These are phyloP conservation scores for Eutypella sp. DNA, from an alignment of 2,329 filamentous ascomycete species.

Conservation along the genomic window DNA sequence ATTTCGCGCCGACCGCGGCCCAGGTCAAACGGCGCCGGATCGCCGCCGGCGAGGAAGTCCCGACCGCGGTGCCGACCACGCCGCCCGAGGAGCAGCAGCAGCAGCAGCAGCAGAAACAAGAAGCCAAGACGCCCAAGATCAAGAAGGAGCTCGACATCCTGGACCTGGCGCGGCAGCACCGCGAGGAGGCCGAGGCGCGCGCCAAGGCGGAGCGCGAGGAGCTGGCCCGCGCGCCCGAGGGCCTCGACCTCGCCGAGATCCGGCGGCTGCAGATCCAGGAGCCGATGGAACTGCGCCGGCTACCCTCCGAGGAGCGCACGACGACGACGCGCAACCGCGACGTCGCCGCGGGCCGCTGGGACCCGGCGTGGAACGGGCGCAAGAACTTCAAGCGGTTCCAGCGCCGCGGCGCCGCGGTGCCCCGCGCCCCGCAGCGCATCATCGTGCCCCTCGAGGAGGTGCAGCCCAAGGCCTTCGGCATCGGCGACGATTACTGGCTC, in stretches of 20 bases:
- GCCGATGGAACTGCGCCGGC: conserved; percentile 59
- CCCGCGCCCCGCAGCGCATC: conserved; percentile 37
- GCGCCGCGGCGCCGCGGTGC: conserved; percentile 47
- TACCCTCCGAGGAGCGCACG: no score
- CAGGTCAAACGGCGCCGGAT: conserved; percentile 74
- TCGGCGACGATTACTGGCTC: conserved; percentile 74
- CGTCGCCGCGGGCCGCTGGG: conserved; percentile 61
- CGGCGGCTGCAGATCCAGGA: conserved; percentile 72
- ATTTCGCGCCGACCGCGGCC: conserved; percentile 70
- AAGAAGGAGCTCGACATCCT: conserved; percentile 65
- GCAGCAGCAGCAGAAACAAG: conserved; percentile 32
- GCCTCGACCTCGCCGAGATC: conserved; percentile 69
- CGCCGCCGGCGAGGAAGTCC: conserved; percentile 47
- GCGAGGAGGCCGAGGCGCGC: conserved; percentile 62
- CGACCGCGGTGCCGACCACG: conserved; percentile 20
- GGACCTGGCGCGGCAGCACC: conserved; percentile 56
- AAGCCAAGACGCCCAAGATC: conserved; percentile 36
- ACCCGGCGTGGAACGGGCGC: conserved; percentile 85
- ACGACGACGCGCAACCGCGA: conserved; percentile 43
- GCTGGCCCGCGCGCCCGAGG: conserved; percentile 47
- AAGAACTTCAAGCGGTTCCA: conserved; percentile 94
- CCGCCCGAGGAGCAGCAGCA: conserved; percentile 22
- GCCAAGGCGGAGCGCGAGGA: conserved; percentile 50
- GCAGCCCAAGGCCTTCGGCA: conserved; percentile 64
- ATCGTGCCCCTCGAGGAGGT: conserved; percentile 71